Conservation (phyloP, 1,284 basidiomycete species). For the Lignosus rhinocerotis region DNA sequence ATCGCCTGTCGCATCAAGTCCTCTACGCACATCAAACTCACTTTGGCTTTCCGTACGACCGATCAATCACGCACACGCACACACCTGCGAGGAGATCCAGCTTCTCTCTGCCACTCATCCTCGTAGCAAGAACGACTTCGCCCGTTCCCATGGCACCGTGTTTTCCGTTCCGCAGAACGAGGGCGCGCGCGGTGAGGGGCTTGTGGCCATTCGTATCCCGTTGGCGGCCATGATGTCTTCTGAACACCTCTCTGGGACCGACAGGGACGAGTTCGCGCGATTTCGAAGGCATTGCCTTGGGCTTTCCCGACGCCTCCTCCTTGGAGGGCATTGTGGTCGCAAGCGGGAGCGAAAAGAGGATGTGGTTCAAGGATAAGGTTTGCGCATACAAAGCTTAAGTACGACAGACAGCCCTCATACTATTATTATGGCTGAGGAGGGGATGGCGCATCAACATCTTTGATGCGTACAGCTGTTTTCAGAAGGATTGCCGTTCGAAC, state of each 20-base stretch:
- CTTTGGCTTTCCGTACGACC: not conserved
- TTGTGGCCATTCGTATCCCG: slow-evolving; percentile 51
- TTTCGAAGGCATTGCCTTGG: slow-evolving; percentile 26
- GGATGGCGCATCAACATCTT: not conserved
- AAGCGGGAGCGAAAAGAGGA: not conserved
- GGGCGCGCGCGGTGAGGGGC: slow-evolving; percentile 68
- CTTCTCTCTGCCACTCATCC: slow-evolving; percentile 73
- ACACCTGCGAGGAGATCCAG: slow-evolving; percentile 73
- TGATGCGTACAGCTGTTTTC: no score
- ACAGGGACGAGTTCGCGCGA: slow-evolving; percentile 49
- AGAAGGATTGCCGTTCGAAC: no score
- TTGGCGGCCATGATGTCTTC: slow-evolving; percentile 33
- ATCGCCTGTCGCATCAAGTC: slow-evolving; percentile 64
- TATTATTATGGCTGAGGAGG: not conserved
- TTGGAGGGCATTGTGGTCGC: slow-evolving; percentile 13
- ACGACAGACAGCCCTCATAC: no score
- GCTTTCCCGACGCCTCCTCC: slow-evolving; percentile 12
- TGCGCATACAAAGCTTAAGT: not conserved
- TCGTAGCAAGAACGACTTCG: slow-evolving; percentile 55
- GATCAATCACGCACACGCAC: slow-evolving; percentile 17
- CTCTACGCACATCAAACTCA: slow-evolving; percentile 43
- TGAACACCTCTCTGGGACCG: slow-evolving; percentile 54
- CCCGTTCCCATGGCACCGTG: slow-evolving; percentile 69
- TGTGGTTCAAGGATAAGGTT: not conserved
- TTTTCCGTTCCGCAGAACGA: slow-evolving; percentile 73